Evolutionary conservation across 208 protist species (phyloP), one percentile per base, ranked within the genome.

Genomic region (Trypanosoma boissoni): DNA sequence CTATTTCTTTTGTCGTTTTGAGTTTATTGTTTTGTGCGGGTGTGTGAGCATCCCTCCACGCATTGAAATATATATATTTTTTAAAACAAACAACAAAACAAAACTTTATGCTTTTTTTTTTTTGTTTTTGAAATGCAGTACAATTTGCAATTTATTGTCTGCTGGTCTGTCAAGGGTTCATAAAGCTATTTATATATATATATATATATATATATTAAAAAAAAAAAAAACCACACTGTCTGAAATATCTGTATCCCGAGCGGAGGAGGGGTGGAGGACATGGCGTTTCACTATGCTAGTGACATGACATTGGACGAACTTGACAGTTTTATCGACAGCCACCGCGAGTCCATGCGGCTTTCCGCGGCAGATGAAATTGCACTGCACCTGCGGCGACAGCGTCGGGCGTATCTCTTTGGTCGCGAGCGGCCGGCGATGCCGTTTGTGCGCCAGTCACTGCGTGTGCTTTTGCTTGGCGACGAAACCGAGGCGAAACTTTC

Each of bases 301-400:
- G 53, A 60, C 51, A 60, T 59, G 52, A 52, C 48, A 3, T 12
- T 59, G 4, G 50, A 37, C n/a, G 44, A 59, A 48, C 55, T 58
- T 5, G 62, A 68, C 12, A 3, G 44, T 26, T 68, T 68, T 44
- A 27, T 54, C 10, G 18, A 42, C 3, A 12, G 14, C 2, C 48
- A 74, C 41, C 24, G 48, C 3, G 54, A 51, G 8, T 51, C 39
- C 29, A 56, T 62, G 41, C 42, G 57, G n/a, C 39, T 57, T 1
- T 55, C 68, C 24, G 59, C 51, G 12, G 66, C 72, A 24, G 70
- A 80, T n/a, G 28, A 71, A 16, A 76, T 78, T 28, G 62, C 66
- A 7, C 55, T 81, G 28, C 76, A 71, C 44, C 36, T 83, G 46
- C 67, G 64, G 6, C 56, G 67, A 2, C 63, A 78, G 52, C 67